Evolutionary conservation across 2,329 filamentous ascomycete genomes (phyloP).

Genomic region (Penicillium sp.): DNA sequence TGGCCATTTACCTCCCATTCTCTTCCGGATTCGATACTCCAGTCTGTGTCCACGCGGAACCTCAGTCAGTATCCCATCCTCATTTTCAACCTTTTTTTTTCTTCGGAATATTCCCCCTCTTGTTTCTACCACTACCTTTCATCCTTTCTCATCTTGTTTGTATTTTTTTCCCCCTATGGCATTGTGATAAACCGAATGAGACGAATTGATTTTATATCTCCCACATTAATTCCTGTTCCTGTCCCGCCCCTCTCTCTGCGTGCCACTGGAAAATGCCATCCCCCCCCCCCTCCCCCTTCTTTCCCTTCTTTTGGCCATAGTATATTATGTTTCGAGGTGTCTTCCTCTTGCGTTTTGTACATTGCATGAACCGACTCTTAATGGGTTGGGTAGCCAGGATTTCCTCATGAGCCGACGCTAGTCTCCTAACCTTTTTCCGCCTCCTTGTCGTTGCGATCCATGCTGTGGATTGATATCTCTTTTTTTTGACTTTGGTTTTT

Average conservation of each 20-base stretch:
- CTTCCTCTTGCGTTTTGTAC: constrained; percentile 18
- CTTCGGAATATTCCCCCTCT: constrained; percentile 42
- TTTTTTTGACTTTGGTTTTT: constrained; percentile 11
- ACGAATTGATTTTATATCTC: constrained; percentile 9
- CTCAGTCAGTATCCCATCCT: constrained; percentile 22
- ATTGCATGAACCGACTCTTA: constrained; percentile 11
- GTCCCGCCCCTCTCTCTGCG: constrained; percentile 6
- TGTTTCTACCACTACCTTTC: constrained; percentile 32
- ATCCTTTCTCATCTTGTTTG: constrained; percentile 11
- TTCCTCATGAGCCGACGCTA: constrained; percentile 24
- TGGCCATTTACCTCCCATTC: constrained; percentile 25
- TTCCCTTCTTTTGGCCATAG: constrained; percentile 26
- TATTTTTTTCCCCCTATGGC: constrained; percentile 25
- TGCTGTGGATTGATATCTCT: constrained; percentile 10
- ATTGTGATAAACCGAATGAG: constrained; percentile 28
- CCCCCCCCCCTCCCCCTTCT: constrained; percentile 18
- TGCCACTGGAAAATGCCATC: constrained; percentile 15
- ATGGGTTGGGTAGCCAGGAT: constrained; percentile 27
- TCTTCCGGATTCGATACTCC: constrained; percentile 27
- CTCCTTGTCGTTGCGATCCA: constrained; percentile 11
- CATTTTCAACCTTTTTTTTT: constrained; percentile 24
- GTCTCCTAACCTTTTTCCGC: constrained; percentile 12
- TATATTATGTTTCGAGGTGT: constrained; percentile 15
- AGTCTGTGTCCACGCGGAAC: background rate
- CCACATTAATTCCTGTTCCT: constrained; percentile 15